Evolutionary conservation across 2,329 filamentous ascomycete species (phyloP).

Genomic region (Pseudodiploospora longispora): DNA sequence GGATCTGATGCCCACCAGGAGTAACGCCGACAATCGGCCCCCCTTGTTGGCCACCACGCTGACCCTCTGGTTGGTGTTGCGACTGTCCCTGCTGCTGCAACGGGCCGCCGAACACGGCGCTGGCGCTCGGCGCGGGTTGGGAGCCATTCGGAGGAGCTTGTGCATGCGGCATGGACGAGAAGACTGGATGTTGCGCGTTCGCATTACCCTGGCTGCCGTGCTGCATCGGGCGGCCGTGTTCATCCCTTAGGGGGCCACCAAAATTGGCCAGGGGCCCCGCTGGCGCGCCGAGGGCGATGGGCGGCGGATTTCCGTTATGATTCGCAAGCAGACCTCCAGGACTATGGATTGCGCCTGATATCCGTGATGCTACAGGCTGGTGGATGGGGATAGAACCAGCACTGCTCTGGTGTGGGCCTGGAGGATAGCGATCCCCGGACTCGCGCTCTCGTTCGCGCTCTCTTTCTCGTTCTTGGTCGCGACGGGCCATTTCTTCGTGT

Average conservation of each 20-base stretch:
- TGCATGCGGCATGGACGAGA: conserved; percentile 44
- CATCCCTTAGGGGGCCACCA: conserved; percentile 46
- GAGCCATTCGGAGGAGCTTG: conserved; percentile 42
- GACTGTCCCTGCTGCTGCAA: conserved; percentile 48
- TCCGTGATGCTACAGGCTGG: conserved; percentile 81
- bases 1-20: conserved; percentile 28
- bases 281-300: conserved; percentile 45
- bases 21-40: conserved; percentile 42
- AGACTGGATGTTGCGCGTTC: conserved; percentile 47
- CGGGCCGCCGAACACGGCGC: conserved; percentile 62
- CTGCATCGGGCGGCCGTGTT: conserved; percentile 42
- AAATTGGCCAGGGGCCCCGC: conserved; percentile 43
- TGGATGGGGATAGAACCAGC: conserved; percentile 85
- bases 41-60: conserved; percentile 56
- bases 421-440: conserved; percentile 57
- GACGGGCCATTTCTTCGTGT: conserved; percentile 40
- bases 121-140: conserved; percentile 47
- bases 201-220: conserved; percentile 42
- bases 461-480: conserved; percentile 58
- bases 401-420: conserved; percentile 73
- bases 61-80: conserved; percentile 36
- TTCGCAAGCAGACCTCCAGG: conserved; percentile 80
- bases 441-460: conserved; percentile 52
- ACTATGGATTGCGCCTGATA: conserved; percentile 77
- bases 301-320: conserved; percentile 52